Conservation (phyloP, 2,329 filamentous ascomycete species). For the Talaromyces amestolkiae region DNA sequence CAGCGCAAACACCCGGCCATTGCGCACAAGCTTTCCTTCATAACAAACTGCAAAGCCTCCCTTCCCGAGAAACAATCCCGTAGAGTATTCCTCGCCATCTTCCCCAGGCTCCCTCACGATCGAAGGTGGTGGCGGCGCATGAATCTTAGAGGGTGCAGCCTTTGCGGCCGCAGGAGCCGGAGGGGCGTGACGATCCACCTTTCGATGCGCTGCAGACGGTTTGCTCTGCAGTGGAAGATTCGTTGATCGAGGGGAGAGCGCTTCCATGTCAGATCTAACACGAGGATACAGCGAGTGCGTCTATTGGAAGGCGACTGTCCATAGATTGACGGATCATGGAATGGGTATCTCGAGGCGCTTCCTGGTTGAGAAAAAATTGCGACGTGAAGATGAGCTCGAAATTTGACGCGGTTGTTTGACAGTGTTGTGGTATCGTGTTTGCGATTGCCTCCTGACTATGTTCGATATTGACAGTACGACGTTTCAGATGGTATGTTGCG, state of each 20-base stretch:
- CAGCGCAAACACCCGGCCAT: conserved; percentile 48
- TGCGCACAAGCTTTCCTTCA: conserved; percentile 45
- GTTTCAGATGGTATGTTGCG: conserved; percentile 14
- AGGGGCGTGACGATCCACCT: conserved; percentile 36
- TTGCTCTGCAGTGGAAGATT: conserved; percentile 48
- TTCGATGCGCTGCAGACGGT: conserved; percentile 38
- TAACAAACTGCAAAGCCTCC: conserved; percentile 53
- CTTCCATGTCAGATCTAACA: conserved; percentile 41
- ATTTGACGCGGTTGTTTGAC: background rate
- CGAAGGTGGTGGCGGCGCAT: conserved; percentile 47
- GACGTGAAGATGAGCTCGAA: background rate
- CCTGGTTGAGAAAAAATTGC: conserved; percentile 6
- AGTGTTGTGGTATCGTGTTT: background rate
- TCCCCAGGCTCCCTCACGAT: conserved; percentile 46
- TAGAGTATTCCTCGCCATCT: conserved; percentile 46
- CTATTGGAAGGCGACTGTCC: conserved; percentile 5
- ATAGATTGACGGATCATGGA: conserved; percentile 3
- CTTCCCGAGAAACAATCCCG: conserved; percentile 48
- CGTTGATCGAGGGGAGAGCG: conserved; percentile 49
- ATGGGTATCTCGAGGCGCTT: background rate
- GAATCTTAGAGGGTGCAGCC: conserved; percentile 39
- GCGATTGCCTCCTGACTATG: conserved; percentile 3
- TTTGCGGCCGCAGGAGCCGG: conserved; percentile 32
- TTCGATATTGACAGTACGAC: background rate
- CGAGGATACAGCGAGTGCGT: background rate